Evolutionary conservation across 352 stramenopile species (phyloP).

Genomic region (Phytophthora ramorum): DNA sequence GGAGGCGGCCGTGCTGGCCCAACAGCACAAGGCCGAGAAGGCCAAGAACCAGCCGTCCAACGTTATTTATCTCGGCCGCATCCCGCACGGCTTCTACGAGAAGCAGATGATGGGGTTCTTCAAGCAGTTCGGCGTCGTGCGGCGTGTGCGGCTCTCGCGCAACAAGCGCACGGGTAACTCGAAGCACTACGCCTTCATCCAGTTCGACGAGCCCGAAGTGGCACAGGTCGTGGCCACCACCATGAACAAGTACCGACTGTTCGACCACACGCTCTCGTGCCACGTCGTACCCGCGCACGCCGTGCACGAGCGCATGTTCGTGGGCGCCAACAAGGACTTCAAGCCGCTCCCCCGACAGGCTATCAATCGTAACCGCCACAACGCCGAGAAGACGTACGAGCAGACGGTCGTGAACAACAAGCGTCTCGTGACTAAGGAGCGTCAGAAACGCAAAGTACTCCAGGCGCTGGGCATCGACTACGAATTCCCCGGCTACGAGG

Average conservation of each 20-base stretch:
- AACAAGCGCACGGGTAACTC: slow-evolving; percentile 95
- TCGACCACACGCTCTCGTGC: slow-evolving; percentile 94
- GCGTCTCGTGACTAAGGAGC: slow-evolving; percentile 78
- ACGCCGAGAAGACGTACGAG: slow-evolving; percentile 81
- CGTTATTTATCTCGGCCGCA: slow-evolving; percentile 97
- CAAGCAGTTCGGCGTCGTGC: slow-evolving; percentile 95
- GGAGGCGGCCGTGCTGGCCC: slow-evolving; percentile 25
- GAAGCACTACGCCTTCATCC: slow-evolving; percentile 96
- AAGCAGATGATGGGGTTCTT: slow-evolving; percentile 96
- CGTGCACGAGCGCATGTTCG: slow-evolving; percentile 90
- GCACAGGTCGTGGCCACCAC: slow-evolving; percentile 94
- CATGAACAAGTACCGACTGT: slow-evolving; percentile 96
- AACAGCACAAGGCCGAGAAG: slow-evolving; percentile 34
- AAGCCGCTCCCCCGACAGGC: slow-evolving; percentile 71
- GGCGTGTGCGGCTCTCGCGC: slow-evolving; percentile 91
- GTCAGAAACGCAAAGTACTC: slow-evolving; percentile 80
- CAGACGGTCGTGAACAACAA: slow-evolving; percentile 75
- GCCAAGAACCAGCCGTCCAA: slow-evolving; percentile 60
- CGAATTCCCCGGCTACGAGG: slow-evolving; percentile 80
- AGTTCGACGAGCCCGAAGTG: slow-evolving; percentile 95
- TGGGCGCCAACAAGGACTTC: slow-evolving; percentile 86
- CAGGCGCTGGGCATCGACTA: slow-evolving; percentile 87
- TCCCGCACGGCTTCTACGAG: slow-evolving; percentile 97
- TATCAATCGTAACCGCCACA: slow-evolving; percentile 82
- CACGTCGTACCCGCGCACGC: slow-evolving; percentile 90